Percentiles rank a stretch among this genome's conserved stretches.
Evolutionary conservation across 129 eudicot species (phyloP).

Genomic region (Dittrichia graveolens): DNA sequence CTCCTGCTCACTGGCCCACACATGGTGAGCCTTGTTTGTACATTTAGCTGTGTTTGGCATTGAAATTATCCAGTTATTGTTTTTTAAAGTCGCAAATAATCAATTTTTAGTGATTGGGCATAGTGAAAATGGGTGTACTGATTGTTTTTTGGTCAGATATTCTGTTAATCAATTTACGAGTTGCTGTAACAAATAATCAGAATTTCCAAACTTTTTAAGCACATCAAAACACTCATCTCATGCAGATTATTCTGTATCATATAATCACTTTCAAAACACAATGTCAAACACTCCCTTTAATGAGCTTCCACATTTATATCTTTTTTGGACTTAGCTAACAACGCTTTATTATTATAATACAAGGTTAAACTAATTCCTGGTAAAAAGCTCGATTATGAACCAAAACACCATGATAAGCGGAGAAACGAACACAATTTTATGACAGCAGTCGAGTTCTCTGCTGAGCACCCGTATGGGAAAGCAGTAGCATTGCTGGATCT

Average conservation of each 20-base stretch:
- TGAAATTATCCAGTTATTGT: no score
- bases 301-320: not conserved
- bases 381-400: slow-evolving; percentile 72
- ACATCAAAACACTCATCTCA: no score
- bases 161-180: no score
- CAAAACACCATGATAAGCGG: slow-evolving; percentile 54
- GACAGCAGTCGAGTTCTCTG: slow-evolving; percentile 80
- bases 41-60: not conserved
- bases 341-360: slow-evolving; percentile 5
- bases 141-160: no score
- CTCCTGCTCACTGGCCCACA: slow-evolving; percentile 70
- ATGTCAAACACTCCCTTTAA: no score
- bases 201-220: no score
- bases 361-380: slow-evolving; percentile 78
- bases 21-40: slow-evolving; percentile 46
- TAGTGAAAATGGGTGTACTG: no score
- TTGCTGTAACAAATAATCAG: no score
- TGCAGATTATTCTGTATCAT: no score
- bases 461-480: slow-evolving; percentile 78
- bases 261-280: no score
- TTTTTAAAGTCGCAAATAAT: no score
- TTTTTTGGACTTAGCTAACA: not conserved
- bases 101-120: no score
- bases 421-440: slow-evolving; percentile 53
- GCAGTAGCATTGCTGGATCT: slow-evolving; percentile 81